phyloP scores from a whole-genome alignment of 2,329 filamentous ascomycete genomes.

The Aspergillus novofumigatus region DNA sequence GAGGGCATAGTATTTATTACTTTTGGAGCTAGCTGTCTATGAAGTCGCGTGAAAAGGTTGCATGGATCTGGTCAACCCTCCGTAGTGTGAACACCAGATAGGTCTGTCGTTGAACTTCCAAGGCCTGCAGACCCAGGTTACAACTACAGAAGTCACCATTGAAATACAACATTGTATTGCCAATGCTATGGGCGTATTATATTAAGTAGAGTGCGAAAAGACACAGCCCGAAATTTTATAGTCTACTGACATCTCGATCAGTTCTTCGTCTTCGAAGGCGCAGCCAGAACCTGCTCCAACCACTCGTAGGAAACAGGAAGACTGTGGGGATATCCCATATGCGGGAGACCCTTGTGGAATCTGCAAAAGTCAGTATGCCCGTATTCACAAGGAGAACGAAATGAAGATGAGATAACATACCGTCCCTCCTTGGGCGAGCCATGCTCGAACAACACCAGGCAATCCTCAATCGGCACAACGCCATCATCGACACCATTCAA shows the following conservation, averaged over 20 bases:
- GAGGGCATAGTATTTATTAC: too few relatives aligned
- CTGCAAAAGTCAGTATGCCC: constrained; percentile 6
- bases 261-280: constrained; percentile 19
- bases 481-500: constrained; percentile 62
- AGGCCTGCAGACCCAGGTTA: too few relatives aligned
- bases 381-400: too few relatives aligned
- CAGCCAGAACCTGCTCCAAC: constrained; percentile 29
- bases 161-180: background rate
- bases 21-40: too few relatives aligned
- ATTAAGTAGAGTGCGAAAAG: background rate
- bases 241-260: constrained; percentile 2
- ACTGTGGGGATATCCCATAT: constrained; percentile 63
- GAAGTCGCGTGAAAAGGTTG: too few relatives aligned
- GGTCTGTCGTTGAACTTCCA: too few relatives aligned
- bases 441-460: constrained; percentile 60
- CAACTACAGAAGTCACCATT: background rate
- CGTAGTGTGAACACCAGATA: too few relatives aligned
- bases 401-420: constrained; percentile 21
- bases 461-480: constrained; percentile 66
- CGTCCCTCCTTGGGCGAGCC: constrained; percentile 63
- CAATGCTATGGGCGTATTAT: background rate
- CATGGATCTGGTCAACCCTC: too few relatives aligned
- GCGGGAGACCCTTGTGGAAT: constrained; percentile 57
- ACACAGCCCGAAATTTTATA: background rate
- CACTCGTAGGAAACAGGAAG: constrained; percentile 37